Conservation (phyloP, 2,329 filamentous ascomycete genomes). For the Chaetomium olivaceum region DNA sequence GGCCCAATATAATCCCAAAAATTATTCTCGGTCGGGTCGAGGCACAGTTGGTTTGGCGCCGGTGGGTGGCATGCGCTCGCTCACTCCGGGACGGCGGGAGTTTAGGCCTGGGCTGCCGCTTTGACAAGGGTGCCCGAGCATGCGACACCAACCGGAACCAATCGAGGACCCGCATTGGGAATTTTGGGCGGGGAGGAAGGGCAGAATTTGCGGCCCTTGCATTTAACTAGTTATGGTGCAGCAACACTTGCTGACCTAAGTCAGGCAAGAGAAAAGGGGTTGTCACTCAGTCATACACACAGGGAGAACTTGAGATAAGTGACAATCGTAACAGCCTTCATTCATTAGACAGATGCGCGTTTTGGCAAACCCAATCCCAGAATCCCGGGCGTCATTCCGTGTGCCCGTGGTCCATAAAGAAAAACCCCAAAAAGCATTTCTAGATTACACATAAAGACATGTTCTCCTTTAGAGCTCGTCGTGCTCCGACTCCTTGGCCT, state of each 20-base stretch:
- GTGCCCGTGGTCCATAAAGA: conserved; percentile 28
- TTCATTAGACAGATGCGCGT: conserved; percentile 32
- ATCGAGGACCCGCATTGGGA: conserved; percentile 15
- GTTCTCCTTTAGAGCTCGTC: conserved; percentile 70
- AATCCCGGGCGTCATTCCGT: conserved; percentile 22
- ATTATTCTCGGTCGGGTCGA: not conserved
- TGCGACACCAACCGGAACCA: conserved; percentile 22
- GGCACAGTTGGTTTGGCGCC: not conserved
- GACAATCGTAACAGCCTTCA: conserved; percentile 18
- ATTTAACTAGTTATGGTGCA: no score
- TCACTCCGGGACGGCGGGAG: conserved; percentile 2
- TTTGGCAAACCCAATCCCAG: conserved; percentile 31
- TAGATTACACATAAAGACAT: conserved; percentile 28
- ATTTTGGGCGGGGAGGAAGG: conserved; percentile 26
- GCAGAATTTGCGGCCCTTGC: conserved; percentile 25
- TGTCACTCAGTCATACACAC: not conserved
- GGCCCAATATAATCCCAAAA: not conserved
- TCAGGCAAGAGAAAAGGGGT: not conserved
- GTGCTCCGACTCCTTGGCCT: conserved; percentile 54
- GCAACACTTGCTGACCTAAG: not conserved
- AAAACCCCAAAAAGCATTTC: conserved; percentile 29
- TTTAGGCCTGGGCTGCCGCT: not conserved
- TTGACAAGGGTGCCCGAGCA: conserved; percentile 12
- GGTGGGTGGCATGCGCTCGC: conserved; percentile 11
- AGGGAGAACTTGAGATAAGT: not conserved